Evolutionary conservation across 1,284 basidiomycete species (phyloP), one percentile per base, ranked within the genome.

Genomic region (Microbotryum scabiosae): DNA sequence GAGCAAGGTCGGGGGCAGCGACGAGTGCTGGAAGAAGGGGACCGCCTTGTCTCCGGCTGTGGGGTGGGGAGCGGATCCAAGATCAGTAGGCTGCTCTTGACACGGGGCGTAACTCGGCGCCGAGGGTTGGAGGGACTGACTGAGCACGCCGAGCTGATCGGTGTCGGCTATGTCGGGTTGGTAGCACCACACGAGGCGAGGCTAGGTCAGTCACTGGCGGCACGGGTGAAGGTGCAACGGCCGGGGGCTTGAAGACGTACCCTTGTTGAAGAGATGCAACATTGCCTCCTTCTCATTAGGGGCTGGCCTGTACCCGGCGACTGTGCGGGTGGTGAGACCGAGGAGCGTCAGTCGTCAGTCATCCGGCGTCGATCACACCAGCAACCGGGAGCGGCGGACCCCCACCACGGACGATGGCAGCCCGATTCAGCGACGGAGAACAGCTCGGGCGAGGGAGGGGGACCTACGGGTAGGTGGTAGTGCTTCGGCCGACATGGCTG

Each of bases 1-100:
- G 61, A 98, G 84, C 43, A 82, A 80, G n/a, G 81, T 78, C 9
- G 88, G 84, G 32, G 83, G 76, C 59, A 94, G 82, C 23, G 51
- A 47, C 30, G 71, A 68, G 60, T 65, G 61, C 23, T 61, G 61
- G 61, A 73, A 72, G 69, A 73, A 73, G 16, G 69, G 66, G 36
- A 73, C 70, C 49, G 72, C 72, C 57, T 65, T 65, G 59, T 73
- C 72, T 20, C 71, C 72, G 7, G 70, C 66, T 67, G 56, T 12
- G 45, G 3, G 18, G 21, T 18, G 20, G 10, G n/a, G 2, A 45
- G 7, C 21, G 44, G 12, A 21, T 18, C 7, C 5, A 7, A 47
- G 6, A 36, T 16, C 18, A 28, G 45, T 8, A 18, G 12, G 56
- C 25, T 47, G 46, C 44, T 48, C 14, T 18, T 2, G 28, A 3